A percentile compares a stretch with the other conserved stretches of the same genome.
Evolutionary conservation across 192 early-diverging fungal genomes (phyloP).

Genomic region (Allomyces macrogynus): DNA sequence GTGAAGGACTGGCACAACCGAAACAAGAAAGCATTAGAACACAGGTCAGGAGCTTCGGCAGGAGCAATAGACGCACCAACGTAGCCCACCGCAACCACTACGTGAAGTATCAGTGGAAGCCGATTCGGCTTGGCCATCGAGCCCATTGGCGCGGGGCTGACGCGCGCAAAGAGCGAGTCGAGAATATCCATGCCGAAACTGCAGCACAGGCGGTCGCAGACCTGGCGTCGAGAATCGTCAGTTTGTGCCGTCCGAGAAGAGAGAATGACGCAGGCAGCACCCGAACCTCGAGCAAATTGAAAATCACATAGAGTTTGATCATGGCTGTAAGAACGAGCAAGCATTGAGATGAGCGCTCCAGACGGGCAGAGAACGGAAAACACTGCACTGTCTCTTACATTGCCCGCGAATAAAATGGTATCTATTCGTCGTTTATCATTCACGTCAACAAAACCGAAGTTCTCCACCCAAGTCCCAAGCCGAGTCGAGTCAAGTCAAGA

Average conservation of each 20-base stretch:
- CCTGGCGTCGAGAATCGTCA: conserved; percentile 19
- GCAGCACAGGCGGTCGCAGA: conserved; percentile 77
- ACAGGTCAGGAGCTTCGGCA: too few species aligned
- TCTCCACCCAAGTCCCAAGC: conserved; percentile 42
- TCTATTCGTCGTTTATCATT: too few species aligned
- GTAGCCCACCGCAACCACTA: too few species aligned
- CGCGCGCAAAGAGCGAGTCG: conserved; percentile 74
- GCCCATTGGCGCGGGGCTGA: too few species aligned
- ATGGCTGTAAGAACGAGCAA: conserved; percentile 19
- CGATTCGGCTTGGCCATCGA: too few species aligned
- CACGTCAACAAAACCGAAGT: conserved; percentile 21
- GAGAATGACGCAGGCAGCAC: neutral
- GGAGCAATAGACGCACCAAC: too few species aligned
- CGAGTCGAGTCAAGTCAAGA: neutral
- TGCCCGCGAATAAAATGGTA: conserved; percentile 95
- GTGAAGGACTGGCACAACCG: conserved; percentile 37
- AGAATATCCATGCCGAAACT: conserved; percentile 89
- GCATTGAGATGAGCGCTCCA: too few species aligned
- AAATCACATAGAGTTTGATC: conserved; percentile 95
- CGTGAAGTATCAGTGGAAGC: too few species aligned
- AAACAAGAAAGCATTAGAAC: neutral
- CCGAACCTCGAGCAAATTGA: conserved; percentile 73
- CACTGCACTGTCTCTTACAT: neutral
- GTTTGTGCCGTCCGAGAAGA: neutral
- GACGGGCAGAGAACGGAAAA: too few species aligned